Conservation (phyloP, 768 basidiomycete species). For the Tylopilus rubrobrunneus region DNA sequence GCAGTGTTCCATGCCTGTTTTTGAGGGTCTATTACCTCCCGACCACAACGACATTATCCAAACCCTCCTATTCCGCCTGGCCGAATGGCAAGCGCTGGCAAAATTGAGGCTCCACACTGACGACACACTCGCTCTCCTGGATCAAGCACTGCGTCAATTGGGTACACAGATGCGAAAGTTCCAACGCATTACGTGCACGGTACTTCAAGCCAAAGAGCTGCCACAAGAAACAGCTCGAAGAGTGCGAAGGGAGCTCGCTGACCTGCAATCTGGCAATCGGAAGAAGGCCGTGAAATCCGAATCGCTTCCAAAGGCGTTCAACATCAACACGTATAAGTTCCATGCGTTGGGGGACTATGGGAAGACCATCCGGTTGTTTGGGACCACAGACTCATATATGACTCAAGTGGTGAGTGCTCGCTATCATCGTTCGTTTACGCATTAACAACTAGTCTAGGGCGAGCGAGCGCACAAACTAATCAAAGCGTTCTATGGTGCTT, state of each 20-base stretch:
- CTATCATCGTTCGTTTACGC: too few relatives aligned
- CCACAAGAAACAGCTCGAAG: background rate
- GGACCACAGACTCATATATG: background rate
- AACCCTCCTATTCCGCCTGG: conserved; percentile 19
- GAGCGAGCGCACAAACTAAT: conserved; percentile 6
- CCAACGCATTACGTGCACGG: background rate
- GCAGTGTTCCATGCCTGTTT: conserved; percentile 36
- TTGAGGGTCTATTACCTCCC: conserved; percentile 35
- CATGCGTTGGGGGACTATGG: conserved; percentile 28
- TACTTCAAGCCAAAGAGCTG: background rate
- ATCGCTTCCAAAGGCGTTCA: conserved; percentile 10
- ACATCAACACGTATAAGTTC: conserved; percentile 28
- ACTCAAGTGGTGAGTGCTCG: background rate
- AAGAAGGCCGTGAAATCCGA: background rate
- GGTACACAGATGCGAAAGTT: background rate
- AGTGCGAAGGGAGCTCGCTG: background rate
- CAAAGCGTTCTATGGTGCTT: conserved; percentile 25
- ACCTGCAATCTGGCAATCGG: background rate
- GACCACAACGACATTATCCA: conserved; percentile 19
- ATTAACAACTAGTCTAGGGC: background rate
- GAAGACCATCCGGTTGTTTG: conserved; percentile 1
- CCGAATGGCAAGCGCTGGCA: conserved; percentile 15
- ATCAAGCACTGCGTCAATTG: background rate
- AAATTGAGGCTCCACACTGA: conserved; percentile 1
- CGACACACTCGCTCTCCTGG: background rate